Percentiles rank a stretch among this genome's conserved stretches.
These are phyloP conservation scores for Puccinia triticina DNA, from an alignment of 1,284 basidiomycete genomes.

Conservation along the genomic window DNA sequence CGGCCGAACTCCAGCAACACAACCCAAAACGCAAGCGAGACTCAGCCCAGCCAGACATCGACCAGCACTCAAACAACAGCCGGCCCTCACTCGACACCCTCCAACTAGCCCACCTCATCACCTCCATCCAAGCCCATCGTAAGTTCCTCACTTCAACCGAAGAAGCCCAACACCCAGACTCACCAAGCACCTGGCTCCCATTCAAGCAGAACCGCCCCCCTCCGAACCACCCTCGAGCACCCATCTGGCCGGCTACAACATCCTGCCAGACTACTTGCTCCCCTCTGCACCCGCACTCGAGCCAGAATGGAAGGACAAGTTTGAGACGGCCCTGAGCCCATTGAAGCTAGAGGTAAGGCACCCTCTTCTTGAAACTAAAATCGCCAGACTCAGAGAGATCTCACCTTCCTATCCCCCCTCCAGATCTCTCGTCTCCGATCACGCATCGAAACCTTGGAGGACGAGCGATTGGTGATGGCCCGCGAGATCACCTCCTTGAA, in stretches of 20 bases:
- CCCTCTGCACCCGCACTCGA: slow-evolving; percentile 1
- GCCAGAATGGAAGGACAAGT: slow-evolving; percentile 6
- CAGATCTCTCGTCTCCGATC: slow-evolving; percentile 32
- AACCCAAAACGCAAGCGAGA: neutral
- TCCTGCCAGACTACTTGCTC: neutral
- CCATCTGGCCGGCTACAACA: neutral
- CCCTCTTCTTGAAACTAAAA: neutral
- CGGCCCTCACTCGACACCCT: slow-evolving; percentile 33
- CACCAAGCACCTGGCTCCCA: too few relatives aligned
- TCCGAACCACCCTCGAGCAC: neutral
- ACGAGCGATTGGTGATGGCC: slow-evolving; percentile 21
- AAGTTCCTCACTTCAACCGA: neutral
- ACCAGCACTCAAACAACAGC: neutral
- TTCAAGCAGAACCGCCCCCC: slow-evolving; percentile 9
- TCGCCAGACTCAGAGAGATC: neutral
- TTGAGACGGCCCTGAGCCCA: slow-evolving; percentile 1
- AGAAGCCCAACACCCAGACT: neutral
- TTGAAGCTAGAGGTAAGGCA: slow-evolving; percentile 26
- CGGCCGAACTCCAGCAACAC: neutral
- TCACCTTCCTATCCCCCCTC: neutral
- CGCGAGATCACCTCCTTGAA: slow-evolving; percentile 41
- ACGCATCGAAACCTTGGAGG: slow-evolving; percentile 27
- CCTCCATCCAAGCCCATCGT: slow-evolving; percentile 43
- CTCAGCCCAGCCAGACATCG: neutral
- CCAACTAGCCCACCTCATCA: slow-evolving; percentile 41